Percentiles rank a stretch among this genome's conserved stretches.
These are phyloP conservation scores for Ustilaginoidea virens DNA, from an alignment of 2,329 filamentous ascomycete species.

Conservation along the genomic window DNA sequence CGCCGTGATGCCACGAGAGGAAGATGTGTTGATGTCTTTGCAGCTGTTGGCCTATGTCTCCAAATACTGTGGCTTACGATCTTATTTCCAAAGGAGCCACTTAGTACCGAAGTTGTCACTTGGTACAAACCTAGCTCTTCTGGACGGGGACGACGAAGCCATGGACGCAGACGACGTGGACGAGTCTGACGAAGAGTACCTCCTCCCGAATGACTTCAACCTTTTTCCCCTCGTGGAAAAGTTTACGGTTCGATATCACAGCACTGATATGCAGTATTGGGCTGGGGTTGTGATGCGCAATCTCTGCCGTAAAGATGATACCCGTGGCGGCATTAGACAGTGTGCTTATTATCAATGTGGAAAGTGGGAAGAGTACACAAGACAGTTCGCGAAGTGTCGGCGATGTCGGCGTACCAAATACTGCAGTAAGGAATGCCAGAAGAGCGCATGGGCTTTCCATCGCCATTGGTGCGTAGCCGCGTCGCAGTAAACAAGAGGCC, in stretches of 20 bases:
- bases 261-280: conserved; percentile 99
- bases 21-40: conserved; percentile 95
- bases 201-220: conserved; percentile 89
- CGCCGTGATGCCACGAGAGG: conserved; percentile 86
- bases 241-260: conserved; percentile 90
- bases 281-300: conserved; percentile 98
- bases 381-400: conserved; percentile 95
- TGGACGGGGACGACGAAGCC: conserved; percentile 52
- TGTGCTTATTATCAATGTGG: conserved; percentile 97
- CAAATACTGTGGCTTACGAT: conserved; percentile 91
- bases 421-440: conserved; percentile 99
- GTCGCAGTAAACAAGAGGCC: too few relatives aligned
- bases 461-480: conserved; percentile 92
- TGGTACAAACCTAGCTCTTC: conserved; percentile 63
- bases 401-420: conserved; percentile 94
- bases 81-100: conserved; percentile 92
- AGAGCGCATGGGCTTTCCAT: conserved; percentile 96
- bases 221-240: conserved; percentile 98
- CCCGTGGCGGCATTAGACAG: conserved; percentile 82
- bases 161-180: conserved; percentile 28
- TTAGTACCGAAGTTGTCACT: conserved; percentile 86
- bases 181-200: conserved; percentile 69
- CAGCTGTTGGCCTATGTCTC: conserved; percentile 95
- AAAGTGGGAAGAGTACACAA: conserved; percentile 93
- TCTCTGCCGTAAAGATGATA: conserved; percentile 93